These are phyloP conservation scores for Westerdykella sp. DNA, from an alignment of 2,329 filamentous ascomycete genomes.

Conservation along the genomic window DNA sequence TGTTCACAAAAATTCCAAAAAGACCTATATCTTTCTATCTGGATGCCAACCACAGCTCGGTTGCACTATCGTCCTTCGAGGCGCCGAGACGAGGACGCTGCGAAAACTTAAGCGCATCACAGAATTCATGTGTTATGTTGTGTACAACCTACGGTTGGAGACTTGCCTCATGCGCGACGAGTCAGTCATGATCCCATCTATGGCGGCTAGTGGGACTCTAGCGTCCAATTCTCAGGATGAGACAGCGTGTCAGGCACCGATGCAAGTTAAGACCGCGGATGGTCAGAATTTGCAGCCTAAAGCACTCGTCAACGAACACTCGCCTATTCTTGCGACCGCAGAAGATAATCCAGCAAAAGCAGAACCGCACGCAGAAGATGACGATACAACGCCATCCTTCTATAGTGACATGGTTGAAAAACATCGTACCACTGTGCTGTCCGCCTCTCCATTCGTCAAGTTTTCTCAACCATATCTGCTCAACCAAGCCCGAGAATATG, in stretches of 20 bases:
- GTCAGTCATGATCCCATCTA: conserved; percentile 72
- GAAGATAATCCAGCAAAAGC: conserved; percentile 9
- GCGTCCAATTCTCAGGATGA: conserved; percentile 9
- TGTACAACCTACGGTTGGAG: conserved; percentile 94
- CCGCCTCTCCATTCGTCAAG: conserved; percentile 91
- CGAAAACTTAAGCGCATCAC: conserved; percentile 84
- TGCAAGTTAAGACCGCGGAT: neutral
- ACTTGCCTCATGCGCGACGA: conserved; percentile 91
- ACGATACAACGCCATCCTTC: conserved; percentile 79
- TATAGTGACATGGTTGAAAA: conserved; percentile 94
- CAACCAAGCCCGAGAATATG: conserved; percentile 86
- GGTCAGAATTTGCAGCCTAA: neutral
- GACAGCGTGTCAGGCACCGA: neutral
- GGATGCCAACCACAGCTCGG: conserved; percentile 85
- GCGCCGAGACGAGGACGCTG: conserved; percentile 65
- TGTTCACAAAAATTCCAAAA: conserved; percentile 75
- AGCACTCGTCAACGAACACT: too few species aligned
- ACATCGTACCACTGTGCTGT: conserved; percentile 86
- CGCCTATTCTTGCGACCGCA: neutral
- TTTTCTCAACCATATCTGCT: conserved; percentile 91
- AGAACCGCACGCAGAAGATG: conserved; percentile 57
- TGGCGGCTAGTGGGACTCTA: conserved; percentile 42
- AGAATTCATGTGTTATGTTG: conserved; percentile 98
- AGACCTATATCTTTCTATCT: conserved; percentile 93
- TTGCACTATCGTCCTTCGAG: conserved; percentile 88